phyloP scores from a whole-genome alignment of 208 protist genomes.

The Trypanosomatidae sp. region DNA sequence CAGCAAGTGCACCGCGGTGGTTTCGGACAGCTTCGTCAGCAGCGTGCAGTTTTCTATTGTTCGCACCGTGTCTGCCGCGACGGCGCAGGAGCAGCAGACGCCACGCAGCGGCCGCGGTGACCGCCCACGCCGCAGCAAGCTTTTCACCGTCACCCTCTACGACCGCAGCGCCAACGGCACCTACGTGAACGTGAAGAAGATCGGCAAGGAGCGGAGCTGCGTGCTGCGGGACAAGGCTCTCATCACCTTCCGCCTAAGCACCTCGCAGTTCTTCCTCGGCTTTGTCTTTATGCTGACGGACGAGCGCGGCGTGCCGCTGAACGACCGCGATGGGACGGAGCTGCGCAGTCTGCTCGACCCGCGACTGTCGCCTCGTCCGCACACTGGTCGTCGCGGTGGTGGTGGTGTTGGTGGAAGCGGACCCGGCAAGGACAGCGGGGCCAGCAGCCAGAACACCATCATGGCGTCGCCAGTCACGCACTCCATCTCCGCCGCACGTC shows the following conservation, averaged over 20 bases:
- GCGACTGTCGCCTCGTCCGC: conserved; percentile 18
- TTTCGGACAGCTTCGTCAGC: conserved; percentile 79
- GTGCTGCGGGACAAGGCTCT: conserved; percentile 70
- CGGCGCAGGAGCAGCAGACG: conserved; percentile 16
- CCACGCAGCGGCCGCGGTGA: conserved; percentile 27
- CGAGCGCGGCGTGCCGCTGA: conserved; percentile 56
- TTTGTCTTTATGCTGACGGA: conserved; percentile 85
- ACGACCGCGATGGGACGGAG: conserved; percentile 14
- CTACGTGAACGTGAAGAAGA: conserved; percentile 87
- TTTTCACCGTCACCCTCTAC: conserved; percentile 44
- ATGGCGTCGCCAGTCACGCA: conserved; percentile 6
- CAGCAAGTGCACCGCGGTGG: conserved; percentile 74
- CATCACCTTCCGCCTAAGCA: conserved; percentile 86
- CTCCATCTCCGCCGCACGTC: conserved; percentile 19
- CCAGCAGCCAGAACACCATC: conserved; percentile 19
- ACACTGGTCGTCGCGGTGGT: conserved; percentile 22
- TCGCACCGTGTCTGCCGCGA: conserved; percentile 29
- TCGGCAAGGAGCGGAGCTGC: conserved; percentile 75
- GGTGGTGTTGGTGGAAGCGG: background rate
- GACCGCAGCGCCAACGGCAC: conserved; percentile 88
- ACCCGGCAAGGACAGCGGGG: conserved; percentile 16
- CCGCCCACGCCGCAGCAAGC: conserved; percentile 14
- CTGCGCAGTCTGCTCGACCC: conserved; percentile 22
- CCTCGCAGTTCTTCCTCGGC: conserved; percentile 84
- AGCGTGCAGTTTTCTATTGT: conserved; percentile 82